Conservation (phyloP, 1,284 basidiomycete species). For the Ceratobasidium sp. region DNA sequence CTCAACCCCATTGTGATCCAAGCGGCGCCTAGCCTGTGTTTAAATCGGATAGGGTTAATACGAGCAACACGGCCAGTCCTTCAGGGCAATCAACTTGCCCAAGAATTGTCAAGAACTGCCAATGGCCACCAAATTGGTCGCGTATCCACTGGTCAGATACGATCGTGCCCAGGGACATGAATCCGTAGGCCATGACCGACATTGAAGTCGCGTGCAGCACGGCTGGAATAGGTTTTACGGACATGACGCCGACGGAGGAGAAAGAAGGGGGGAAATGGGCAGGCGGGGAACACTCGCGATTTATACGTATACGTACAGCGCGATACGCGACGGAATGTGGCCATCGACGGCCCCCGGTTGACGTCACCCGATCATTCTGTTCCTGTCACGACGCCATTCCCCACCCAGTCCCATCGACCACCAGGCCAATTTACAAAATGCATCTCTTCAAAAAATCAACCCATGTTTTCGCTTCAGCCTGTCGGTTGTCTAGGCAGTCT, state of each 20-base stretch:
- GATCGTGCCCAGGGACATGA: slow-evolving; percentile 45
- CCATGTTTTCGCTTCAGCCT: slow-evolving; percentile 23
- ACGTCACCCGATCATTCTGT: slow-evolving; percentile 26
- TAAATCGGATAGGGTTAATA: background rate
- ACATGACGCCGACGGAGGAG: background rate
- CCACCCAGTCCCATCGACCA: background rate
- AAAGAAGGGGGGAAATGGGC: background rate
- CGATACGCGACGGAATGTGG: slow-evolving; percentile 11
- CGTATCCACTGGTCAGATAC: slow-evolving; percentile 44
- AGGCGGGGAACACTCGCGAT: background rate
- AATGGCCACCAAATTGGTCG: slow-evolving; percentile 60
- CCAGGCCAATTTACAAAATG: background rate
- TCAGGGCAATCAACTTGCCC: slow-evolving; percentile 57
- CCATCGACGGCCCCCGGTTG: background rate
- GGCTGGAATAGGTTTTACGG: slow-evolving; percentile 22
- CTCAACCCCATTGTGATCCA: slow-evolving; percentile 61
- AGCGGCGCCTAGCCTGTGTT: slow-evolving; percentile 58
- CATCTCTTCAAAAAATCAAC: slow-evolving; percentile 25
- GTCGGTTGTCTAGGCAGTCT: slow-evolving; percentile 4
- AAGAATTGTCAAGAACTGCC: slow-evolving; percentile 78
- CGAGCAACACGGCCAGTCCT: background rate
- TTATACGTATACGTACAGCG: slow-evolving; percentile 16
- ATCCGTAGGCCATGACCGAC: slow-evolving; percentile 50
- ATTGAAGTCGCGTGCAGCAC: slow-evolving; percentile 48
- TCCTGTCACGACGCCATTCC: background rate